Base-by-base conservation (phyloP, 805 yeast genomes). In the Middelhovenomyces tepae region DNA sequence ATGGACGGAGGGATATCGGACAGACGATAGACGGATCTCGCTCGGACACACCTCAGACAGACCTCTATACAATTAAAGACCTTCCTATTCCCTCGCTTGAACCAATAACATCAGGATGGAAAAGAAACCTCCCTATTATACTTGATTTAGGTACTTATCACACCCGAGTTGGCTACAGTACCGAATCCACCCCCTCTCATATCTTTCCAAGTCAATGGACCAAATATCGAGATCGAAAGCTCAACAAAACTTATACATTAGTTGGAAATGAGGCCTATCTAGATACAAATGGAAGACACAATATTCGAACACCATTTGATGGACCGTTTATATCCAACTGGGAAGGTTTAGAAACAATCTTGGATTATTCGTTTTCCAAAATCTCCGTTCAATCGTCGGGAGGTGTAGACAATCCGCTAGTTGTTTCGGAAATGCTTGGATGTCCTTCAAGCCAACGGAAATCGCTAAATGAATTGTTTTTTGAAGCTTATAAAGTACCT, bases 261-360 rank as follows among this genome's bases (percentile, higher is more conserved):
- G 75, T 84, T 2, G 99, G 99, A 2, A 73, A 80, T 47, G 97
- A 89, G 53, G 73, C 76, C 13, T 73, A 66, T 48, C 51, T 81
- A 19, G 97, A 87, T 46, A 69, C 77, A 6, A 59, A 79, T 2
- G 69, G 81, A 28, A 71, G 77, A 41, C 66, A 82, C 11, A 77
- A 78, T 34, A 70, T 83, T 21, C 76, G 73, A 47, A 64, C 83
- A 4, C 95, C 96, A 0, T 89, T 71, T 51, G 98, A 91, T 54
- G 95, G 94, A 0, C 71, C 83, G 4, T 61, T 85, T 45, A 64
- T 91, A 22, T 78, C 93, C 16, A 93, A 87, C 54, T 93, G 97
- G 97, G 97, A 91, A 37, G 71, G 78, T 37, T 69, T 79, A 2
- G 98, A 91, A 53, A 71, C 67, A 37, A 71, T 89, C 33, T 53